These are phyloP conservation scores for Pestalotiopsis fici DNA, from an alignment of 2,329 filamentous ascomycete genomes.

Conservation along the genomic window DNA sequence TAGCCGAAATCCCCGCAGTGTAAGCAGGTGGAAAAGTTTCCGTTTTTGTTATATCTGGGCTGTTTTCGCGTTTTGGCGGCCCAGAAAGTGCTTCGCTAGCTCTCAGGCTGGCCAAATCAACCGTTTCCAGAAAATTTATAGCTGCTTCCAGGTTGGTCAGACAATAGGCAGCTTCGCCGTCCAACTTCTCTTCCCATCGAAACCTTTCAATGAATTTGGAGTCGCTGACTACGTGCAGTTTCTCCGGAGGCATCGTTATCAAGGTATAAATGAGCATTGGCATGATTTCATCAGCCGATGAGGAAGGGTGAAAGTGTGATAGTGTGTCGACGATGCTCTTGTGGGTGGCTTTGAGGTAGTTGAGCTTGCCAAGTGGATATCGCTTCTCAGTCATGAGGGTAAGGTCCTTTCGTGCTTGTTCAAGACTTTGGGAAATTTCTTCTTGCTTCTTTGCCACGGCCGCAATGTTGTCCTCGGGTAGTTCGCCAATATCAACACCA, in stretches of 20 bases:
- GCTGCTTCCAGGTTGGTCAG: slow-evolving; percentile 94
- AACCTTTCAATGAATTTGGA: slow-evolving; percentile 94
- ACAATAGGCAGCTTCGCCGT: slow-evolving; percentile 94
- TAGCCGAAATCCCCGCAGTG: slow-evolving; percentile 41
- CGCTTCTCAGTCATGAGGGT: slow-evolving; percentile 82
- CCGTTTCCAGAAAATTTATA: slow-evolving; percentile 91
- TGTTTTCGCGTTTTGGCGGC: slow-evolving; percentile 56
- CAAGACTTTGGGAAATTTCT: slow-evolving; percentile 73
- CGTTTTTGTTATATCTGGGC: slow-evolving; percentile 48
- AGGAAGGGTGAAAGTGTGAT: slow-evolving; percentile 69
- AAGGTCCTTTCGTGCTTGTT: slow-evolving; percentile 70
- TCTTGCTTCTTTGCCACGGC: slow-evolving; percentile 60
- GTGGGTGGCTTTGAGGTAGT: slow-evolving; percentile 84
- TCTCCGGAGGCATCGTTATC: slow-evolving; percentile 84
- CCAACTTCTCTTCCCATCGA: slow-evolving; percentile 80
- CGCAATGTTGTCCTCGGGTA: slow-evolving; percentile 53
- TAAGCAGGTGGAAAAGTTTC: slow-evolving; percentile 62
- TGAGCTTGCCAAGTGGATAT: slow-evolving; percentile 88
- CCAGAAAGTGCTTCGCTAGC: slow-evolving; percentile 75
- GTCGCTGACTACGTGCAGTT: slow-evolving; percentile 89
- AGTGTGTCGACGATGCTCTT: slow-evolving; percentile 92
- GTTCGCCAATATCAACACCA: slow-evolving; percentile 70
- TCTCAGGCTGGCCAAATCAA: slow-evolving; percentile 86
- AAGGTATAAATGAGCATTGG: slow-evolving; percentile 95
- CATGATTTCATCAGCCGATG: slow-evolving; percentile 95